Conservation (phyloP, 2,329 filamentous ascomycete species). For the Cercospora nicotianae region DNA sequence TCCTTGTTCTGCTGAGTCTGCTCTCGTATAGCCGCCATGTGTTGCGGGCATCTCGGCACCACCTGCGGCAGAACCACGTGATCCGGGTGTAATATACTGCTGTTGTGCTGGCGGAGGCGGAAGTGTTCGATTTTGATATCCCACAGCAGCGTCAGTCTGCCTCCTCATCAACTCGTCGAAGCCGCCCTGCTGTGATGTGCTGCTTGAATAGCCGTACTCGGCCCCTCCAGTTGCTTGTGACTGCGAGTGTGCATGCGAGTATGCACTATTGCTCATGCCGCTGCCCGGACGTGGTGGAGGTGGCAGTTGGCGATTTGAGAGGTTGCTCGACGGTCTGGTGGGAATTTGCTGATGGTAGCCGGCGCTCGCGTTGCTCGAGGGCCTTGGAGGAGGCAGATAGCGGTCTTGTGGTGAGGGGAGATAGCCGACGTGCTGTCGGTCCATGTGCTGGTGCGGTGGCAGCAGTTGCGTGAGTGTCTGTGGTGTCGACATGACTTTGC, state of each 20-base stretch:
- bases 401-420: slow-evolving; percentile 36
- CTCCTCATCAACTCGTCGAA: slow-evolving; percentile 31
- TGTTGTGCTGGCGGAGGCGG: slow-evolving; percentile 24
- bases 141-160: slow-evolving; percentile 32
- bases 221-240: slow-evolving; percentile 32
- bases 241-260: slow-evolving; percentile 26
- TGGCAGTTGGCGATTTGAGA: slow-evolving; percentile 33
- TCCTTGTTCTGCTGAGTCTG: slow-evolving; percentile 23
- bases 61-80: slow-evolving; percentile 29
- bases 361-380: slow-evolving; percentile 37
- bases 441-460: slow-evolving; percentile 36
- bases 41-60: slow-evolving; percentile 18
- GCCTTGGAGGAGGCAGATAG: slow-evolving; percentile 37
- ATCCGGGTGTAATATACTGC: slow-evolving; percentile 24
- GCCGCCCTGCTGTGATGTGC: slow-evolving; percentile 21
- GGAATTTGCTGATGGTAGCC: slow-evolving; percentile 37
- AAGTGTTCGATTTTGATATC: slow-evolving; percentile 27
- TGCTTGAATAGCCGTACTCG: slow-evolving; percentile 31
- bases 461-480: slow-evolving; percentile 37
- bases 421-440: slow-evolving; percentile 32
- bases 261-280: slow-evolving; percentile 34
- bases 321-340: slow-evolving; percentile 37
- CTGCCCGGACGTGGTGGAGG: slow-evolving; percentile 34
- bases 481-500: slow-evolving; percentile 34
- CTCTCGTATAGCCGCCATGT: slow-evolving; percentile 17